Conservation (phyloP, 169 alveolate species). For the Eimeria praecox region DNA sequence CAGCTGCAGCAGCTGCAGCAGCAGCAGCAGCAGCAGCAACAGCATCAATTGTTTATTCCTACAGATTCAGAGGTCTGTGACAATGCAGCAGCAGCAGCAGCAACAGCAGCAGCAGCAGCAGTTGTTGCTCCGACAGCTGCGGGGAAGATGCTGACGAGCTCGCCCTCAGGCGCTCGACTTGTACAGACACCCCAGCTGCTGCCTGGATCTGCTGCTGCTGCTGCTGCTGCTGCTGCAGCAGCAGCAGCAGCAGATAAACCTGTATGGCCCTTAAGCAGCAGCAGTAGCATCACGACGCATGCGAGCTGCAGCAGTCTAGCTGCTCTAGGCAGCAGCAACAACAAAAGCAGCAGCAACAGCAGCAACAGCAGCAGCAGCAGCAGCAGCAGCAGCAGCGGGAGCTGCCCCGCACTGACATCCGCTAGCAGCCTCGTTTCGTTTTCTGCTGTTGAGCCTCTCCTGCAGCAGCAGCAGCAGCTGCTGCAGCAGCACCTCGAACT, state of each 20-base stretch:
- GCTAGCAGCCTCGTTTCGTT: not conserved
- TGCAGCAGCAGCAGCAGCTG: slow-evolving; percentile 64
- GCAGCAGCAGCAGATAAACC: not conserved
- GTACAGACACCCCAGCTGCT: not conserved
- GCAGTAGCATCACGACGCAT: slow-evolving; percentile 36
- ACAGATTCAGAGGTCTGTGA: not conserved
- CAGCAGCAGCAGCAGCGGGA: slow-evolving; percentile 52
- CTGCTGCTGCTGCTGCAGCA: no score
- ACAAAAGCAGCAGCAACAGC: slow-evolving; percentile 8
- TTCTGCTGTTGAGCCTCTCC: slow-evolving; percentile 3
- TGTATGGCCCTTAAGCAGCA: slow-evolving; percentile 28
- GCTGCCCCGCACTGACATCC: not conserved
- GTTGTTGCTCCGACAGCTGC: not conserved
- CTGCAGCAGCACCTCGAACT: slow-evolving; percentile 19
- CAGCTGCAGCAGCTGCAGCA: no score
- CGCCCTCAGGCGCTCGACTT: not conserved
- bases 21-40: not conserved
- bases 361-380: slow-evolving; percentile 21
- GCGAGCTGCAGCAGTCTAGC: slow-evolving; percentile 53
- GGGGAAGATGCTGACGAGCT: not conserved
- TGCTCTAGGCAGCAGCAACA: slow-evolving; percentile 28
- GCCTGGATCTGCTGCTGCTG: no score
- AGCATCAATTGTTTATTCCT: not conserved
- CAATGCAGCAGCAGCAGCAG: slow-evolving; percentile 41
- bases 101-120: not conserved